These are phyloP conservation scores for Pseudogymnoascus verrucosus DNA, from an alignment of 2,329 filamentous ascomycete genomes.

Conservation along the genomic window DNA sequence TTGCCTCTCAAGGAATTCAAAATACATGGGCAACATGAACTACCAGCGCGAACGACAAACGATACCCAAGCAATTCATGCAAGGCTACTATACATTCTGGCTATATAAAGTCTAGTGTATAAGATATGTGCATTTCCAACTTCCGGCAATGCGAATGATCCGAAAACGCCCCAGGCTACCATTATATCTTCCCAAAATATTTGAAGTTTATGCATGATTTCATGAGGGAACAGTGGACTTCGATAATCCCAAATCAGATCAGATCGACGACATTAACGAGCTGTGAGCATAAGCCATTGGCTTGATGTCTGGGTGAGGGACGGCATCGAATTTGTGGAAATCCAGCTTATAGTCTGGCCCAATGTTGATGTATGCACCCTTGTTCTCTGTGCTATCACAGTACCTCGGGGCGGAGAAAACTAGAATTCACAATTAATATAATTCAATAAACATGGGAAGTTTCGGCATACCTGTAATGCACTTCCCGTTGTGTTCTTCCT, in stretches of 20 bases:
- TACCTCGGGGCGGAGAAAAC: conserved; percentile 98
- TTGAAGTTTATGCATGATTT: conserved; percentile 7
- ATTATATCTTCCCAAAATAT: conserved; percentile 7
- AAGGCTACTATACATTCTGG: conserved; percentile 7
- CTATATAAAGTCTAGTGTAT: conserved; percentile 9
- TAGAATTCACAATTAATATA: conserved; percentile 31
- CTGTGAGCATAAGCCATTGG: conserved; percentile 90
- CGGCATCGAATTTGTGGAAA: conserved; percentile 91
- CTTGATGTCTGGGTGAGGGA: conserved; percentile 90
- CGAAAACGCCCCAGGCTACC: conserved; percentile 6
- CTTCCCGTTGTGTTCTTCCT: conserved; percentile 89
- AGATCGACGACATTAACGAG: conserved; percentile 66
- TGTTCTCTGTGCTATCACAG: conserved; percentile 96
- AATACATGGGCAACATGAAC: background rate
- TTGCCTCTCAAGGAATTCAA: conserved; percentile 32
- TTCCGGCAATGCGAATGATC: conserved; percentile 4
- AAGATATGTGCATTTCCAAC: conserved; percentile 5
- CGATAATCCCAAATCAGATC: conserved; percentile 41
- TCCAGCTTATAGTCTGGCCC: conserved; percentile 83
- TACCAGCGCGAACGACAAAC: background rate
- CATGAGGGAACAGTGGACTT: conserved; percentile 6
- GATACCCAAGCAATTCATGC: background rate
- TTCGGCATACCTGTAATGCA: conserved; percentile 72
- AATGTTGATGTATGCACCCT: conserved; percentile 97
- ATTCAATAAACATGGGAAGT: background rate